Conservation (phyloP, 306 rosid genomes). For the Erythrophleum fordii region DNA sequence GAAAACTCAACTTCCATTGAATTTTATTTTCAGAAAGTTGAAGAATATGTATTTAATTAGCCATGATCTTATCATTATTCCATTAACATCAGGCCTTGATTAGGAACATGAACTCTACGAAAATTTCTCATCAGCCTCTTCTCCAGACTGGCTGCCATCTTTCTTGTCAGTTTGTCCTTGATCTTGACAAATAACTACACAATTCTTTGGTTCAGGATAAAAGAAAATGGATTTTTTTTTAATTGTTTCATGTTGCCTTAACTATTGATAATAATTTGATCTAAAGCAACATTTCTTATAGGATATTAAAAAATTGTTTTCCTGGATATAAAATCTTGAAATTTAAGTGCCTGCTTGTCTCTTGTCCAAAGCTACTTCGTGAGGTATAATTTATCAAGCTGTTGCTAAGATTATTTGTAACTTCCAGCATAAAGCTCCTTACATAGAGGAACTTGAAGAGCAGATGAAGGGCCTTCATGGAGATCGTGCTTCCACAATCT, state of each 20-base stretch:
- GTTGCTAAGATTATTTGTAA: slow-evolving; percentile 31
- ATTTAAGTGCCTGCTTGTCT: slow-evolving; percentile 26
- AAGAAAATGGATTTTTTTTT: background rate
- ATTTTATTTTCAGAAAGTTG: background rate
- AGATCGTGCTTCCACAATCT: slow-evolving; percentile 75
- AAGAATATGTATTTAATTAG: background rate
- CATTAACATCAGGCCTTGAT: background rate
- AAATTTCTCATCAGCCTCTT: background rate
- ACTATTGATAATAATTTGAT: background rate
- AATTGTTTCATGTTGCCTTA: background rate
- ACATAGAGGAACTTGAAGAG: slow-evolving; percentile 94
- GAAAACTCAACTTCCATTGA: background rate
- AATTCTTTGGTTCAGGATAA: background rate
- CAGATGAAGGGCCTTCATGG: slow-evolving; percentile 83
- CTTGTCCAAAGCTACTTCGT: background rate
- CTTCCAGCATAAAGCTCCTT: slow-evolving; percentile 88
- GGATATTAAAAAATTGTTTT: background rate
- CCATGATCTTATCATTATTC: background rate
- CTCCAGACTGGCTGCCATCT: background rate
- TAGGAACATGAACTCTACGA: background rate
- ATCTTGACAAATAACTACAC: background rate
- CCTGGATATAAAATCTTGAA: slow-evolving; percentile 21
- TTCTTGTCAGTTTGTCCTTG: background rate
- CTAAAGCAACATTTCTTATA: background rate
- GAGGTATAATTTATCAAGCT: slow-evolving; percentile 23